These are phyloP conservation scores for Hydrangea macrophylla DNA, from an alignment of 148 eudicot species.

Conservation along the genomic window DNA sequence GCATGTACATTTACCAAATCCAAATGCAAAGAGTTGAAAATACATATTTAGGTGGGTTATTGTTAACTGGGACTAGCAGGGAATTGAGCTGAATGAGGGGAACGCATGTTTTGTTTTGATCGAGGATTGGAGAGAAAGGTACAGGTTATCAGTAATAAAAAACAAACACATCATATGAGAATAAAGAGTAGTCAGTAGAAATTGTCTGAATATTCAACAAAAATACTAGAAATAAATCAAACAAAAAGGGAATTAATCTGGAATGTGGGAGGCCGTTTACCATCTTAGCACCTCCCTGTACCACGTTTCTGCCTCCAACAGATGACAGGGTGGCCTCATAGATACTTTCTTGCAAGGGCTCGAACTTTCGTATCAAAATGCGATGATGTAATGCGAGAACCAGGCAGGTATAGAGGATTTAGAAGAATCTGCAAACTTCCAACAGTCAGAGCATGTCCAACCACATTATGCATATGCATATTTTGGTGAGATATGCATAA, in stretches of 20 bases:
- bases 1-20: too few relatives aligned
- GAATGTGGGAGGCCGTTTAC: not conserved
- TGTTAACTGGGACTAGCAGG: not conserved
- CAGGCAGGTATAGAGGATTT: slow-evolving; percentile 89
- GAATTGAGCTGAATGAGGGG: not conserved
- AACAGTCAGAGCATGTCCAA: not conserved
- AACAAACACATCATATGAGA: not conserved
- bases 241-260: not conserved
- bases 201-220: not conserved
- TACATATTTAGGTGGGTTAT: not conserved
- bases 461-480: too few relatives aligned
- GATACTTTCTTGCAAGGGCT: slow-evolving; percentile 85
- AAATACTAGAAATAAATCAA: not conserved
- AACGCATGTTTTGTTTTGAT: too few relatives aligned
- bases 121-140: not conserved
- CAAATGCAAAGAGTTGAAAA: not conserved
- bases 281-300: not conserved
- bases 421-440: slow-evolving; percentile 65
- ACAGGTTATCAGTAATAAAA: not conserved
- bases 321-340: slow-evolving; percentile 34
- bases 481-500: too few relatives aligned
- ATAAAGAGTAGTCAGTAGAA: not conserved
- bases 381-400: slow-evolving; percentile 85
- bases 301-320: not conserved
- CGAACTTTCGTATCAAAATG: slow-evolving; percentile 96